A percentile compares a stretch with the other conserved stretches of the same genome.
These are phyloP conservation scores for Vaccinium vitisidaea DNA, from an alignment of 148 eudicot genomes.

Conservation along the genomic window DNA sequence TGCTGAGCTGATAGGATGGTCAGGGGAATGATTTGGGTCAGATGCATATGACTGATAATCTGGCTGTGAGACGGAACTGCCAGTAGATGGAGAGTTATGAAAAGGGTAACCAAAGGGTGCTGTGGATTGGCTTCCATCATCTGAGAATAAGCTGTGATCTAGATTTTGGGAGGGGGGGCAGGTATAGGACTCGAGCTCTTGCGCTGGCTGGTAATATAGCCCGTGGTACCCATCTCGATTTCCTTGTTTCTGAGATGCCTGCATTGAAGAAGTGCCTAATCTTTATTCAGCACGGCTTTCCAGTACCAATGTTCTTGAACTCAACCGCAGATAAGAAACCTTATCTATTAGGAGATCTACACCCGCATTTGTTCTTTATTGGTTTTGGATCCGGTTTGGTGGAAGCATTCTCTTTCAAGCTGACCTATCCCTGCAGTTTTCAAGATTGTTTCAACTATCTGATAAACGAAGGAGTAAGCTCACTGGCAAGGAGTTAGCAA, in stretches of 20 bases:
- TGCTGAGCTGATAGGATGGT: conserved; percentile 21
- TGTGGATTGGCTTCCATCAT: conserved; percentile 17
- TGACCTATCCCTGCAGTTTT: conserved; percentile 2
- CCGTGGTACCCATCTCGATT: conserved; percentile 11
- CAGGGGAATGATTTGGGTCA: conserved; percentile 18
- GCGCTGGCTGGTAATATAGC: conserved; percentile 14
- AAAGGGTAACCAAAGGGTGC: conserved; percentile 11
- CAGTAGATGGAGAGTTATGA: conserved; percentile 17
- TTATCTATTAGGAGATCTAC: background rate
- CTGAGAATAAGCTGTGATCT: conserved; percentile 4
- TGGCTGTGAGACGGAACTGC: conserved; percentile 18
- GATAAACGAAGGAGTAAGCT: background rate
- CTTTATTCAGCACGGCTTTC: background rate
- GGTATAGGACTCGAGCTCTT: conserved; percentile 1
- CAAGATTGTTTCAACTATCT: background rate
- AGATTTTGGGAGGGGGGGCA: conserved; percentile 6
- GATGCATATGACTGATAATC: conserved; percentile 20
- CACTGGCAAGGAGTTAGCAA: background rate
- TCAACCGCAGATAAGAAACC: conserved; percentile 1
- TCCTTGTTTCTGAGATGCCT: conserved; percentile 21
- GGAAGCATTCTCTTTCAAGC: background rate
- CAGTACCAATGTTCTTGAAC: background rate
- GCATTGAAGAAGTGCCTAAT: conserved; percentile 9
- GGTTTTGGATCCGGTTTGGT: background rate
- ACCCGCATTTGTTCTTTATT: background rate